Conservation (phyloP, 768 basidiomycete genomes). For the Pleurotus platypus region DNA sequence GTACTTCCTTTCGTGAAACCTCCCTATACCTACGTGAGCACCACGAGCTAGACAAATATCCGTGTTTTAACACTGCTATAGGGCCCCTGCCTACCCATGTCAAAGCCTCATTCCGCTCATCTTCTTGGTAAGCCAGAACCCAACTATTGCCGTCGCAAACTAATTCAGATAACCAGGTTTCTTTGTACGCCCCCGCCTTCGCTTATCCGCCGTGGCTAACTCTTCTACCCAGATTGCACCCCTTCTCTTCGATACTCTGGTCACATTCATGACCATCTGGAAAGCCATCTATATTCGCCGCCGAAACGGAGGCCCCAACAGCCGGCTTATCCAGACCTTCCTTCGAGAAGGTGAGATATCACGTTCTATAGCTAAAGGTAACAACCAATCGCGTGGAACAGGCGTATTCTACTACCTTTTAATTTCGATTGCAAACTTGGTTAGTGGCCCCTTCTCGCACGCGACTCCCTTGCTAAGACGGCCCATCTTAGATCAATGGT, state of each 20-base stretch:
- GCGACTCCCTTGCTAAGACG: neutral
- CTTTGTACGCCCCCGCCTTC: conserved; percentile 40
- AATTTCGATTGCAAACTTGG: conserved; percentile 83
- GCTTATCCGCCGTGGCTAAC: conserved; percentile 7
- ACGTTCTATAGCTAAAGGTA: neutral
- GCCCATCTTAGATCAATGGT: conserved; percentile 55
- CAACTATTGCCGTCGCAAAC: conserved; percentile 8
- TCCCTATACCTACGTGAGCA: conserved; percentile 34
- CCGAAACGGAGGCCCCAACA: conserved; percentile 72
- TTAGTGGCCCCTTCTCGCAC: conserved; percentile 15
- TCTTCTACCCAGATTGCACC: conserved; percentile 61
- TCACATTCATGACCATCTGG: conserved; percentile 77
- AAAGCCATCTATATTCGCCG: conserved; percentile 77
- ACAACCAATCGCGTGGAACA: conserved; percentile 17
- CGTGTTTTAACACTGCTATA: neutral
- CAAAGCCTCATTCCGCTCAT: conserved; percentile 81
- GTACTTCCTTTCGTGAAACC: conserved; percentile 66
- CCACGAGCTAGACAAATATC: too few relatives aligned
- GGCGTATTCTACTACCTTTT: conserved; percentile 84
- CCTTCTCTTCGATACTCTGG: conserved; percentile 75
- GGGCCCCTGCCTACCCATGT: conserved; percentile 79
- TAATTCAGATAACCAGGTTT: conserved; percentile 33
- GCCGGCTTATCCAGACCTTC: conserved; percentile 80
- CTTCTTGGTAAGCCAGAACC: conserved; percentile 51
- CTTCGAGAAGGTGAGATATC: conserved; percentile 62